Evolutionary conservation across 352 stramenopile species (phyloP), one percentile per base, ranked within the genome.

Genomic region (Phytophthora podocarpi): DNA sequence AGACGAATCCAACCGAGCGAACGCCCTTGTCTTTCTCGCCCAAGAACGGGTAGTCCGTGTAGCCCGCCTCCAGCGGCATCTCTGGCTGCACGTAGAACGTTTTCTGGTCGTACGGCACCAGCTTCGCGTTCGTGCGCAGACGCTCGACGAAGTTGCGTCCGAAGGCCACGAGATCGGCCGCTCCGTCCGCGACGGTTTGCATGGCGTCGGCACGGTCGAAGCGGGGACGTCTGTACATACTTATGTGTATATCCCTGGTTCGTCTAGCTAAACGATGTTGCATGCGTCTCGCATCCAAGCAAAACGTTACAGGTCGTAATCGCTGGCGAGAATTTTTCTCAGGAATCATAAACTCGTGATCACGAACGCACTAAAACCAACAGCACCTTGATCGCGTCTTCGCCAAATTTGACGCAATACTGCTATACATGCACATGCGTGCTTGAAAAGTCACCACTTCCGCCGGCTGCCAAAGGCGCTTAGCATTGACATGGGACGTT

Each of bases 401-500:
- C 36, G 16, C 5, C 36, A 18, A 42, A 3, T 42, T 42, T 26
- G 36, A 42, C 36, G 36, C 0, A 42, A 27, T 26, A 42, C n/a
- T n/a, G n/a, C n/a, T n/a, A 26, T n/a, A 30, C 21, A 31, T 18
- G 39, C 23, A 27, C n/a, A n/a, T n/a, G n/a, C n/a, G n/a, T n/a
- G n/a, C n/a, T n/a, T n/a, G n/a, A n/a, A n/a, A n/a, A n/a, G n/a
- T n/a, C n/a, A n/a, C n/a, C n/a, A n/a, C n/a, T n/a, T n/a, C n/a
- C n/a, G n/a, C n/a, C n/a, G n/a, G n/a, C n/a, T n/a, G n/a, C n/a
- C n/a, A n/a, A n/a, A n/a, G n/a, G n/a, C n/a, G n/a, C n/a, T n/a
- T n/a, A n/a, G n/a, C n/a, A 20, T 20, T 11, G 13, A 31, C 39
- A 46, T 2, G 12, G 16, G 97, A 98, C 96, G 45, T 98, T n/a